phyloP scores from a whole-genome alignment of 371 early-diverging fungal species.

The Funneliformis caledonium region DNA sequence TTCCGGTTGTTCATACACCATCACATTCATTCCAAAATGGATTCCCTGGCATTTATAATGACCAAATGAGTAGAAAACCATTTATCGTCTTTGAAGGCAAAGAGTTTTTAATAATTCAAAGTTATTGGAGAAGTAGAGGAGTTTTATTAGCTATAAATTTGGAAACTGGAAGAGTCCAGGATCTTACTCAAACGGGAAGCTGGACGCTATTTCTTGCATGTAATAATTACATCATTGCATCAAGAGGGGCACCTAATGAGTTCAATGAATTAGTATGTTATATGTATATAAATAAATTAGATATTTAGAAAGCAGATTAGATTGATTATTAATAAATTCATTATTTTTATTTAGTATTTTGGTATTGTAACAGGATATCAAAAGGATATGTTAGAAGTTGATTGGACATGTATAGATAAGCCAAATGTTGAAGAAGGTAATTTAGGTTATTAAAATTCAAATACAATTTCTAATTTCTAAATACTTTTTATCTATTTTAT shows the following conservation, averaged over 20 bases:
- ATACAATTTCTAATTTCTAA: not conserved
- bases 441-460: not conserved
- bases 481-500: not conserved
- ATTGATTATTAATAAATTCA: not conserved
- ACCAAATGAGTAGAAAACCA: not conserved
- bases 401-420: constrained; percentile 24
- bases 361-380: constrained; percentile 12
- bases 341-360: not conserved
- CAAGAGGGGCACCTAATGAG: not conserved
- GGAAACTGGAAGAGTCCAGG: not conserved
- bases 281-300: not conserved
- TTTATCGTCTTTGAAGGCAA: not conserved
- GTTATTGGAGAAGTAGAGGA: constrained; percentile 23
- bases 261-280: constrained; percentile 16
- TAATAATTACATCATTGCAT: not conserved
- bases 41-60: constrained; percentile 30
- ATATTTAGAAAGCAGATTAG: not conserved
- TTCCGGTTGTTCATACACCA: constrained; percentile 9
- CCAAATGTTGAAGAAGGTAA: constrained; percentile 22
- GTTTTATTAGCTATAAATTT: constrained; percentile 13
- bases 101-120: constrained; percentile 14
- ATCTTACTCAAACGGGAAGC: not conserved
- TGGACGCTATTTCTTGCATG: not conserved
- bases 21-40: not conserved
- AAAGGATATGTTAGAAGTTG: not conserved